Percentiles rank a stretch among this genome's conserved stretches.
Conservation (phyloP, 805 yeast genomes). For the Hanseniaspora thailandica region DNA sequence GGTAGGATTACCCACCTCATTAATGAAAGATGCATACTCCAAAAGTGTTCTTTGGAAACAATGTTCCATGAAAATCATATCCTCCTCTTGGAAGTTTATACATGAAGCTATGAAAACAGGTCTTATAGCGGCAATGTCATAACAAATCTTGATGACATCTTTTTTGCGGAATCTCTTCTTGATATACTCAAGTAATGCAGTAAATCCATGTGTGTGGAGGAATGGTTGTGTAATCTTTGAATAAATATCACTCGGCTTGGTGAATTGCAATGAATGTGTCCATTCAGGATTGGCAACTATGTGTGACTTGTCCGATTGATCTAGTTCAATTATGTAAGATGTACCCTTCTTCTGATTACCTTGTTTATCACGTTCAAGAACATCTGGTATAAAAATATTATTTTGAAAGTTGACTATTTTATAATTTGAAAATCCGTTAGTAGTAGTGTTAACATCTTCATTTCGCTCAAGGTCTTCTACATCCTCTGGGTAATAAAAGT, state of each 20-base stretch:
- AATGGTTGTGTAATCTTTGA: constrained; percentile 64
- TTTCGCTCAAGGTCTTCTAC: constrained; percentile 16
- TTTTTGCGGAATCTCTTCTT: constrained; percentile 55
- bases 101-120: constrained; percentile 91
- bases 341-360: constrained; percentile 19
- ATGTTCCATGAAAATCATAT: constrained; percentile 88
- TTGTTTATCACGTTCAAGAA: constrained; percentile 9
- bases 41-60: constrained; percentile 85
- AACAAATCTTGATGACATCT: constrained; percentile 70
- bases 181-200: constrained; percentile 62
- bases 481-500: background rate
- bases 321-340: constrained; percentile 8
- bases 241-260: constrained; percentile 71
- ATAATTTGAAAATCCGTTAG: constrained; percentile 21
- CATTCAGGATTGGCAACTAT: constrained; percentile 22
- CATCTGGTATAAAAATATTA: constrained; percentile 2
- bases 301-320: background rate
- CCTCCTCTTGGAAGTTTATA: constrained; percentile 77
- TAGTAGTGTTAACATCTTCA: constrained; percentile 7
- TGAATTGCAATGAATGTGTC: constrained; percentile 32
- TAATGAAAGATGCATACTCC: constrained; percentile 76
- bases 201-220: constrained; percentile 84
- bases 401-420: constrained; percentile 2
- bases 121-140: constrained; percentile 77
- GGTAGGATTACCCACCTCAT: constrained; percentile 84